phyloP scores from a whole-genome alignment of 2,329 filamentous ascomycete genomes.

The Mycosphaerella arachidis region DNA sequence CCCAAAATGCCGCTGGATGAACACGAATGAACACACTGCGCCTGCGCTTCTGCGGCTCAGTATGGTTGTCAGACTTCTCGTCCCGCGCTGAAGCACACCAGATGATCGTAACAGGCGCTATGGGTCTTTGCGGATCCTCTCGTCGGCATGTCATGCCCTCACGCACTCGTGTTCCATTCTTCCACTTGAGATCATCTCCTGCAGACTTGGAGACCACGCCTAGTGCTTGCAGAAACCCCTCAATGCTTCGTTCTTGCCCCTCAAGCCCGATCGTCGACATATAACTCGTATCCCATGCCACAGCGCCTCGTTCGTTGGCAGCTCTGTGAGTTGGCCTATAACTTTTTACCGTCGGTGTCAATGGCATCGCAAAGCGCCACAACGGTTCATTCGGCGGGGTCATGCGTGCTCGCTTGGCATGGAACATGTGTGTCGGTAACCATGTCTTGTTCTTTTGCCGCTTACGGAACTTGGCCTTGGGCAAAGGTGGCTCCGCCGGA shows the following conservation, averaged over 20 bases:
- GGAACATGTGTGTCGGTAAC: conserved; percentile 91
- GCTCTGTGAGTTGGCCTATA: conserved; percentile 84
- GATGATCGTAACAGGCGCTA: conserved; percentile 69
- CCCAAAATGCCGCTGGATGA: conserved; percentile 75
- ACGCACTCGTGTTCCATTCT: conserved; percentile 54
- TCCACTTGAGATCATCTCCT: conserved; percentile 60
- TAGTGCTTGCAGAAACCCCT: conserved; percentile 61
- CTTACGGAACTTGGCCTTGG: conserved; percentile 70
- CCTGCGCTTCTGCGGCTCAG: conserved; percentile 36
- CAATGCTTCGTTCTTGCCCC: conserved; percentile 60
- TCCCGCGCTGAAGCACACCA: conserved; percentile 57
- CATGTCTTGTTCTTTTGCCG: conserved; percentile 86
- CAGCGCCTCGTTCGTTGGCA: conserved; percentile 66
- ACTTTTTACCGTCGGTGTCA: conserved; percentile 83
- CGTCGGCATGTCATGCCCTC: conserved; percentile 56
- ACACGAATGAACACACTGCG: conserved; percentile 64
- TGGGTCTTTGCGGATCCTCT: conserved; percentile 50
- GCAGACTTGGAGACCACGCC: conserved; percentile 46
- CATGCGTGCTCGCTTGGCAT: conserved; percentile 88
- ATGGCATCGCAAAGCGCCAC: conserved; percentile 85
- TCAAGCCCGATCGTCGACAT: conserved; percentile 79
- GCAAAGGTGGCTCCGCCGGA: conserved; percentile 60
- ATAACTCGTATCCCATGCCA: conserved; percentile 94
- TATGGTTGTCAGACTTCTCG: conserved; percentile 17
- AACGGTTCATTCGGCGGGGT: conserved; percentile 69